Evolutionary conservation across 192 early-diverging fungal genomes (phyloP), one percentile per base, ranked within the genome.

Genomic region (Lobosporangium transversale): DNA sequence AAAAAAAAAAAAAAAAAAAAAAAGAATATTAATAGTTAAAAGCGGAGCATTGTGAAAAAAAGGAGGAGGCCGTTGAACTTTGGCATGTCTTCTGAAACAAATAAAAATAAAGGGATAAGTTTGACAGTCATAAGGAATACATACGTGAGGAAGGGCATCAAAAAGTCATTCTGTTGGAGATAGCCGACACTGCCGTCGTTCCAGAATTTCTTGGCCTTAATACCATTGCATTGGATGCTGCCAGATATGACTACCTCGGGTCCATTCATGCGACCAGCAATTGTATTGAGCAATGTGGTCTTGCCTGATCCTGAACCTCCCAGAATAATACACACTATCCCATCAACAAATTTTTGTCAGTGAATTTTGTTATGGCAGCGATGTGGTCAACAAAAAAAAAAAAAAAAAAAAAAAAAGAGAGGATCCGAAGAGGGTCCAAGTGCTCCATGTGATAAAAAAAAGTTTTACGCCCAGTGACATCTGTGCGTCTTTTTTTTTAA

Each of bases 251-350:
- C 42, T 14, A 88, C 76, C 36, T 68, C 62, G 15, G 87, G 82
- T 24, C 83, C 84, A 6, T 80, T 76, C 40, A 87, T 81, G 37
- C 90, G 89, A 0, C 87, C 89, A 4, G 89, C 90, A 9, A 94
- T 80, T 0, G 91, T 88, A 63, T 93, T 90, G 17, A 95, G 81
- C 3, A 93, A 68, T 0, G 92, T 93, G 0, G 92, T 88, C 67
- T 93, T 95, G 49, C 93, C 94, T 7, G 92, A 90, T 11, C 93
- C 93, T 21, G 86, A 88, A 5, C 90, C 91, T 1, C 93, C 94
- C 59, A 94, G 93, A 50, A 96, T 90, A 15, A 90, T 91, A 53
- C 92, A 91, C 47, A 92, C 80, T 68, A 86, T 79, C 30, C 84
- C 88, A 2, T n/a, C n/a, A n/a, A n/a, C n/a, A n/a, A n/a, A n/a